Evolutionary conservation across 2,329 filamentous ascomycete genomes (phyloP).

Genomic region (Diaporthe sp.): DNA sequence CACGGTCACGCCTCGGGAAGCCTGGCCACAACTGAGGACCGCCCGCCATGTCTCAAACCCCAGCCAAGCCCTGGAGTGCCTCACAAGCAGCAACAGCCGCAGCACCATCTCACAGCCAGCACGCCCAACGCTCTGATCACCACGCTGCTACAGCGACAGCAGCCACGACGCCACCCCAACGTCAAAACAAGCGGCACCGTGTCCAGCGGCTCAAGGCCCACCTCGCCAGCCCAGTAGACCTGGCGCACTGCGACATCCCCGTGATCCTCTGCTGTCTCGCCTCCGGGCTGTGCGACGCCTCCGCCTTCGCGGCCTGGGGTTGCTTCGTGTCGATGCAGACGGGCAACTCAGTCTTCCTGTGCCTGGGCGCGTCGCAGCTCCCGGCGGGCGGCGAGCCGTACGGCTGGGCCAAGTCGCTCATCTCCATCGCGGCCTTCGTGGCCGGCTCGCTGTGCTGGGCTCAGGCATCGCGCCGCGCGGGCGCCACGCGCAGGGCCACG

Average conservation of each 20-base stretch:
- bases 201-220: background rate
- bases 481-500: background rate
- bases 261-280: constrained; percentile 2
- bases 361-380: background rate
- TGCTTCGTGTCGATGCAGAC: background rate
- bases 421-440: background rate
- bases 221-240: background rate
- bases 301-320: background rate
- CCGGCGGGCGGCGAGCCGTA: background rate
- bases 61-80: background rate
- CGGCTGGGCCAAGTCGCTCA: background rate
- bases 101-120: background rate
- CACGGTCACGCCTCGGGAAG: background rate
- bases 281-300: background rate
- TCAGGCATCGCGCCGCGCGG: no score
- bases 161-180: background rate
- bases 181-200: background rate
- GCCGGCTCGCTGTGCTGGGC: background rate
- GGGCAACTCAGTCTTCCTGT: background rate
- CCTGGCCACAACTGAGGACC: background rate
- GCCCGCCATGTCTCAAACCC: background rate
- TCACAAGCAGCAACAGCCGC: background rate
- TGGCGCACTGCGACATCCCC: background rate
- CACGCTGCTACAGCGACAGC: background rate
- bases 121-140: background rate